Conservation (phyloP, 2,329 filamentous ascomycete genomes). For the Aureobasidium sp. region DNA sequence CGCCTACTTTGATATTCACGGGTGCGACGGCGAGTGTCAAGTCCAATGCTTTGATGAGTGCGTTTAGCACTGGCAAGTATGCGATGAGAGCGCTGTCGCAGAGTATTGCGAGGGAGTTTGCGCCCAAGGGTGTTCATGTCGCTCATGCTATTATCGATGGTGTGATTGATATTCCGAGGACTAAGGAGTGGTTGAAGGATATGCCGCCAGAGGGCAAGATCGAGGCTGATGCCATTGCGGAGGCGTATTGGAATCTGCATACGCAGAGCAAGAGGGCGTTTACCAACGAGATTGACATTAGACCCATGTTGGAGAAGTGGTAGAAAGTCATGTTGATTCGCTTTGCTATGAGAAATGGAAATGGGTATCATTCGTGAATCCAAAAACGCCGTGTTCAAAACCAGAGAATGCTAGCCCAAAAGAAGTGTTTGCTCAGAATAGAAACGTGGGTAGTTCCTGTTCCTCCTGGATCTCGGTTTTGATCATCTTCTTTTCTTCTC, state of each 20-base stretch:
- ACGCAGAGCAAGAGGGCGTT: conserved; percentile 72
- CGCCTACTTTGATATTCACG: conserved; percentile 77
- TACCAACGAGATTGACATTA: conserved; percentile 73
- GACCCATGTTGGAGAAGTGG: conserved; percentile 80
- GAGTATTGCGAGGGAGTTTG: conserved; percentile 74
- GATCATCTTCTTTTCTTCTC: conserved; percentile 25
- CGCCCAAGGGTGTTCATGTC: conserved; percentile 76
- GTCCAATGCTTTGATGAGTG: conserved; percentile 60
- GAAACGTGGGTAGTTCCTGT: conserved; percentile 38
- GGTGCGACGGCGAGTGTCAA: conserved; percentile 76
- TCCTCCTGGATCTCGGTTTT: conserved; percentile 22
- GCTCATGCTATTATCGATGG: conserved; percentile 78
- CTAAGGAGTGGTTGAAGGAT: conserved; percentile 53
- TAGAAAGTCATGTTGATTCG: conserved; percentile 34
- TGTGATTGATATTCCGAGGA: conserved; percentile 71
- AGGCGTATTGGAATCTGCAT: conserved; percentile 78
- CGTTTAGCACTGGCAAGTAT: conserved; percentile 76
- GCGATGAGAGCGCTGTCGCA: conserved; percentile 67
- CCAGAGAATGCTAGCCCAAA: background rate
- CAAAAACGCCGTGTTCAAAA: background rate
- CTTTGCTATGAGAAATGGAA: background rate
- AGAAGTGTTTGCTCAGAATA: conserved; percentile 27
- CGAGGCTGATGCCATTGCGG: conserved; percentile 71
- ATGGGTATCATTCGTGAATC: background rate
- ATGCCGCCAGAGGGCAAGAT: conserved; percentile 61